These are phyloP conservation scores for Talaromyces rugulosus DNA, from an alignment of 2,329 filamentous ascomycete species.

Conservation along the genomic window DNA sequence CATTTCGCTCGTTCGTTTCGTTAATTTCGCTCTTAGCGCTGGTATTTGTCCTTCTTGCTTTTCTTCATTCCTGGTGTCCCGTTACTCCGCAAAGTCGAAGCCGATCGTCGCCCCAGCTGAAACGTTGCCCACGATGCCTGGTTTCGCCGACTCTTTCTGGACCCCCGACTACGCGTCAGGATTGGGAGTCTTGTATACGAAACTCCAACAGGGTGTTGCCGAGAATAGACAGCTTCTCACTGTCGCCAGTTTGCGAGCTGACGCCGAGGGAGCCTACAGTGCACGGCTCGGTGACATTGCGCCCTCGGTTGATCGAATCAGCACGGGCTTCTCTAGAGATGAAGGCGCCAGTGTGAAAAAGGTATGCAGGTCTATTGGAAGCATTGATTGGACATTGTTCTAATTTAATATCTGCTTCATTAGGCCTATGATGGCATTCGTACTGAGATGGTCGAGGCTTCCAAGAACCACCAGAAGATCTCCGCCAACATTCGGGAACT, in stretches of 20 bases:
- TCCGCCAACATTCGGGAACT: constrained; percentile 94
- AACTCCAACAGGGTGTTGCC: constrained; percentile 91
- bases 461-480: constrained; percentile 90
- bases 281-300: constrained; percentile 76
- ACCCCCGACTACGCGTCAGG: constrained; percentile 95
- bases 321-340: constrained; percentile 80
- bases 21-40: constrained; percentile 1
- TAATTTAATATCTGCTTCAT: not conserved
- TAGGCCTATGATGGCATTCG: constrained; percentile 93
- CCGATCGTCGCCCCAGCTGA: not conserved
- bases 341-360: constrained; percentile 95
- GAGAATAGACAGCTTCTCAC: constrained; percentile 94
- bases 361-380: constrained; percentile 48
- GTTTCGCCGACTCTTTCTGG: constrained; percentile 97
- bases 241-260: constrained; percentile 87
- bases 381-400: not conserved
- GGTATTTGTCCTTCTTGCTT: constrained; percentile 1
- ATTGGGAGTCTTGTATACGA: constrained; percentile 88
- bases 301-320: constrained; percentile 73
- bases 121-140: constrained; percentile 59
- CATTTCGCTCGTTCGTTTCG: not conserved
- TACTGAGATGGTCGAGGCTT: constrained; percentile 84
- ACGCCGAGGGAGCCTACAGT: constrained; percentile 89
- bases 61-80: not conserved
- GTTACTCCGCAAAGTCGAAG: not conserved